A percentile compares a stretch with the other conserved stretches of the same genome.
Conservation (phyloP, 2,329 filamentous ascomycete species). For the Clarireedia monteithiana region DNA sequence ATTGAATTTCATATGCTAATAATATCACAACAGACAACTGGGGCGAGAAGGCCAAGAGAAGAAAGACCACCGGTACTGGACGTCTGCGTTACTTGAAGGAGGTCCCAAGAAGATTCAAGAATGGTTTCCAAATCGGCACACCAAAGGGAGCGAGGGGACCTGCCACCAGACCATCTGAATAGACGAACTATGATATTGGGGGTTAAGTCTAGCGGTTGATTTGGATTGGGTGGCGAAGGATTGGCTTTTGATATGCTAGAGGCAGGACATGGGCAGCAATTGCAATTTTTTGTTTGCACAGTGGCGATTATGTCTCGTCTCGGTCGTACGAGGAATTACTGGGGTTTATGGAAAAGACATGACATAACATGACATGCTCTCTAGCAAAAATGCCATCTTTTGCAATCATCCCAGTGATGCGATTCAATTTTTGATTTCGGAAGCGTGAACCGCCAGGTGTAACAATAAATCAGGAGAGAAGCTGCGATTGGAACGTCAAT, state of each 20-base stretch:
- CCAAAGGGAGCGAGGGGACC: conserved; percentile 77
- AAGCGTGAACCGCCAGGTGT: background rate
- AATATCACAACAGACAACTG: conserved; percentile 79
- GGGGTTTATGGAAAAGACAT: background rate
- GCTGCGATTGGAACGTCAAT: background rate
- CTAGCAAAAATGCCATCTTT: conserved; percentile 27
- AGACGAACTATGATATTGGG: conserved; percentile 30
- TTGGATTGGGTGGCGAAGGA: conserved; percentile 18
- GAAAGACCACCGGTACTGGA: conserved; percentile 97
- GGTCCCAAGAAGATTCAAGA: conserved; percentile 90
- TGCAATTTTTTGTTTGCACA: conserved; percentile 6
- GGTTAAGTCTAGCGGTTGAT: conserved; percentile 29
- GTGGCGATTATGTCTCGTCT: background rate
- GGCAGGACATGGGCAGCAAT: conserved; percentile 3
- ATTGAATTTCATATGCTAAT: conserved; percentile 42
- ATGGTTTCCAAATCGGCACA: conserved; percentile 88
- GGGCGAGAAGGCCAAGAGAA: conserved; percentile 99
- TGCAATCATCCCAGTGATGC: conserved; percentile 13
- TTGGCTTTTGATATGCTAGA: conserved; percentile 8
- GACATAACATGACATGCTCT: conserved; percentile 22
- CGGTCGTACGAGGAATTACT: background rate
- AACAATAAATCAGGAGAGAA: no score
- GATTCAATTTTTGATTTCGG: background rate
- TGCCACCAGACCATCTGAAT: conserved; percentile 28
- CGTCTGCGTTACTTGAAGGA: conserved; percentile 93